phyloP scores from a whole-genome alignment of 1,139 yeast species.

The Spencermartinsiella ligniputridi region DNA sequence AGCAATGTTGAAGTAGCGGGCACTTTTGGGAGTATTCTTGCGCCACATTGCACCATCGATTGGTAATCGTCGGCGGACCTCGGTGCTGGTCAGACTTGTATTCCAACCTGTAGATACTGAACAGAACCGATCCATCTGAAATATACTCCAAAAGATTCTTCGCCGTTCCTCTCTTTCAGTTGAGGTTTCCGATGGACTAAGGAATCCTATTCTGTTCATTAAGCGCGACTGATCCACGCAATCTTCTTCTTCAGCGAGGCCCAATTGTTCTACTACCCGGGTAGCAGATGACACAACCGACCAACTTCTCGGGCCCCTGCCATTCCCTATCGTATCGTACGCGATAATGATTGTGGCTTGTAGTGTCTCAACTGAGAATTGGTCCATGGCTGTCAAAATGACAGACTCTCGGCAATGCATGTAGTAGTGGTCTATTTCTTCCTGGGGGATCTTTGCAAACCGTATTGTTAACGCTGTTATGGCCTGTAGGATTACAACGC shows the following conservation, averaged over 20 bases:
- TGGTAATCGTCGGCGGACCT: slow-evolving; percentile 20
- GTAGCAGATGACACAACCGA: slow-evolving; percentile 20
- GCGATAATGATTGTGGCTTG: slow-evolving; percentile 25
- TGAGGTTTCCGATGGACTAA: slow-evolving; percentile 14
- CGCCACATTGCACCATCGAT: slow-evolving; percentile 18
- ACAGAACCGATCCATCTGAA: slow-evolving; percentile 24
- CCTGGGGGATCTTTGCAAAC: slow-evolving; percentile 11
- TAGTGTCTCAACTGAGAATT: slow-evolving; percentile 23
- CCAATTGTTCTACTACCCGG: slow-evolving; percentile 22
- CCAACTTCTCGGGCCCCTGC: slow-evolving; percentile 25
- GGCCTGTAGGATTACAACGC: slow-evolving; percentile 17
- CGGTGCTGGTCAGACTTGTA: slow-evolving; percentile 17
- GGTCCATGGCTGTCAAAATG: slow-evolving; percentile 19
- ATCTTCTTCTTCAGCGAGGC: slow-evolving; percentile 20
- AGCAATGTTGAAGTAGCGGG: slow-evolving; percentile 18
- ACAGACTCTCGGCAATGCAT: slow-evolving; percentile 19
- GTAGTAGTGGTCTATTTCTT: slow-evolving; percentile 10
- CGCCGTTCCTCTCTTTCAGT: slow-evolving; percentile 23
- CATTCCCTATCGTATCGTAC: slow-evolving; percentile 24
- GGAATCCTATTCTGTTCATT: slow-evolving; percentile 16
- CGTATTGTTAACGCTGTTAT: slow-evolving; percentile 21
- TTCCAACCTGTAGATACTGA: slow-evolving; percentile 26
- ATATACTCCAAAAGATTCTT: slow-evolving; percentile 25
- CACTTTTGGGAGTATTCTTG: slow-evolving; percentile 9
- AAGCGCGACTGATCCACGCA: slow-evolving; percentile 8